Evolutionary conservation across 1,139 yeast genomes (phyloP).

Genomic region (Wickerhamomyces sp.): DNA sequence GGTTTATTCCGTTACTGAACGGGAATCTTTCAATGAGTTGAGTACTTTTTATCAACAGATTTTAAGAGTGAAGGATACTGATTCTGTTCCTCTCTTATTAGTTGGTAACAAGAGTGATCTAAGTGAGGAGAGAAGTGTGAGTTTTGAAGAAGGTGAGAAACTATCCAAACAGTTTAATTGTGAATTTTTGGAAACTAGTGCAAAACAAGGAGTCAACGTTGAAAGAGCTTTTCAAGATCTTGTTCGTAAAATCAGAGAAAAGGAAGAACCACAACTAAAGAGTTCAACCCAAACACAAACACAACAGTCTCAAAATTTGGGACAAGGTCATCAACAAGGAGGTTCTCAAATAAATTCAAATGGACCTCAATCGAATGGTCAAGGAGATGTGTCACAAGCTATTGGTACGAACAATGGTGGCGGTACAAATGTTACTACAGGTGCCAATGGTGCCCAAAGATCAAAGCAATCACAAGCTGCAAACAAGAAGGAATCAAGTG

Average conservation of each 20-base stretch:
- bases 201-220: conserved; percentile 88
- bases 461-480: conserved; percentile 8
- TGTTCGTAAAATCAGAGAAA: conserved; percentile 58
- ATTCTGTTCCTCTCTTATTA: conserved; percentile 64
- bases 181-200: conserved; percentile 87
- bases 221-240: conserved; percentile 84
- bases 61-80: conserved; percentile 76
- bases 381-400: too few species aligned
- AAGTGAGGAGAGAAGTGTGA: conserved; percentile 72
- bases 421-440: neutral
- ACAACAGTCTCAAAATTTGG: too few species aligned
- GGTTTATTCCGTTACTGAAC: conserved; percentile 79
- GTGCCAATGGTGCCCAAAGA: conserved; percentile 2
- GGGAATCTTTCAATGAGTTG: conserved; percentile 75
- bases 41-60: conserved; percentile 78
- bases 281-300: conserved; percentile 21
- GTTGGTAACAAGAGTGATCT: conserved; percentile 83
- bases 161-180: conserved; percentile 73
- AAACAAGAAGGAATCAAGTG: conserved; percentile 11
- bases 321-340: conserved; percentile 14
- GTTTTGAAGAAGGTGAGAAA: conserved; percentile 75
- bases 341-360: too few species aligned
- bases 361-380: too few species aligned
- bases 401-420: neutral
- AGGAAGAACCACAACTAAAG: conserved; percentile 15